Evolutionary conservation across 768 basidiomycete species (phyloP), one percentile per base, ranked within the genome.

Genomic region (Pulveroboletus ravenelii): DNA sequence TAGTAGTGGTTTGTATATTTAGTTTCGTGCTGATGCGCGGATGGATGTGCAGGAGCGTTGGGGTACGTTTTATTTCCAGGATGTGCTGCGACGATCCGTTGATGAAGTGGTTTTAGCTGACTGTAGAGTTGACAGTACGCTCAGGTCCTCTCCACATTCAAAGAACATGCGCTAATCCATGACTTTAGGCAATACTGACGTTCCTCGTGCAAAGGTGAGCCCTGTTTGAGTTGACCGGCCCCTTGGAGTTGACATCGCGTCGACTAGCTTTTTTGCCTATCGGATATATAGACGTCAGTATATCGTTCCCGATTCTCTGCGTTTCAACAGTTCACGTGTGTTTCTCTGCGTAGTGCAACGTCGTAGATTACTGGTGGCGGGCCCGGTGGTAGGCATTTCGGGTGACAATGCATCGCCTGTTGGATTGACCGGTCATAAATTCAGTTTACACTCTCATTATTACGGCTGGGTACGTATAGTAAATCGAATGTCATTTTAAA

Each of bases 281-380:
- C 61, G 62, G 30, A 65, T 64, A 53, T 58, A 65, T 37, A 52
- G 38, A 53, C 36, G 62, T 63, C 13, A 2, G 59, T 57, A 35
- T 39, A 18, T 2, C 30, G 4, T 35, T 44, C 8, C 17, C 7
- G 18, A 2, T 37, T 30, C 15, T 32, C 10, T 8, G n/a, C 3
- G 2, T 37, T 15, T 18, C 10, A 29, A 14, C 38, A 13, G 32
- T 41, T 48, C 9, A 43, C 32, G 6, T 3, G 3, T 10, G 5
- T 43, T 23, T 35, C 7, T 30, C 9, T 14, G 10, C 4, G 5
- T 32, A 63, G 62, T 63, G 41, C 56, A 60, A 35, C 39, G 34
- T 29, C 47, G 49, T 25, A 54, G 41, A 34, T 2, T 43, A 3
- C 45, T 35, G 6, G 45, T 63, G 12, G 57, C 63, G 14, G 55